A percentile compares a stretch with the other conserved stretches of the same genome.
phyloP scores from a whole-genome alignment of 768 basidiomycete species.

The Agaricus bisporus region DNA sequence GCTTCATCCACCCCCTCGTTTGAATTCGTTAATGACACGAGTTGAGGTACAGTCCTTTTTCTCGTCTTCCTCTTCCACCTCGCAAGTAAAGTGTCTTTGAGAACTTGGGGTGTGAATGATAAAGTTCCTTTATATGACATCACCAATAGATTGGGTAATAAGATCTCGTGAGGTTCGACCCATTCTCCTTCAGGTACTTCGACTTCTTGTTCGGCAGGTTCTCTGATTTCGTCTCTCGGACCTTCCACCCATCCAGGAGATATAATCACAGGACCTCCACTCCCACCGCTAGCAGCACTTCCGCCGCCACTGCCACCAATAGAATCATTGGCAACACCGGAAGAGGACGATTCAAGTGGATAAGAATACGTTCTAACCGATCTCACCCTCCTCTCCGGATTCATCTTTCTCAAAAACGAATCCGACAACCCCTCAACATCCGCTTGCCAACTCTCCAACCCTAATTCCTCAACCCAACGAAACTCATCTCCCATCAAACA shows the following conservation, averaged over 20 bases:
- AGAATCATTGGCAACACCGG: neutral
- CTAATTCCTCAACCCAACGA: neutral
- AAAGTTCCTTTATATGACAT: conserved; percentile 5
- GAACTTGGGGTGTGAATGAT: neutral
- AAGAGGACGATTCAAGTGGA: neutral
- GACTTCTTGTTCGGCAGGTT: neutral
- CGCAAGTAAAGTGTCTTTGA: conserved; percentile 2
- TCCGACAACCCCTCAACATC: conserved; percentile 8
- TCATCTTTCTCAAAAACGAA: conserved; percentile 7
- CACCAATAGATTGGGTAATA: conserved; percentile 1
- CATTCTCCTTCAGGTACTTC: conserved; percentile 4
- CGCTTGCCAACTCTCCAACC: conserved; percentile 10
- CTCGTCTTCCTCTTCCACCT: conserved; percentile 4
- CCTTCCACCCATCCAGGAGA: neutral
- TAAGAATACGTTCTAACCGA: conserved; percentile 6
- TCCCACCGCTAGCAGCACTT: too few relatives aligned
- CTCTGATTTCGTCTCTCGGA: conserved; percentile 5
- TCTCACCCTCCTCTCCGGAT: conserved; percentile 9
- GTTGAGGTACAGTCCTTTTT: neutral
- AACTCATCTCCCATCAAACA: neutral
- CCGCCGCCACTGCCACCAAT: neutral
- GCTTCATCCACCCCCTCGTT: neutral
- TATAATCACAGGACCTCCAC: neutral
- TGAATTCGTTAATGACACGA: neutral
- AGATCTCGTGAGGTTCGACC: conserved; percentile 2